phyloP scores from a whole-genome alignment of 306 rosid genomes.

The Glycine latifolia region DNA sequence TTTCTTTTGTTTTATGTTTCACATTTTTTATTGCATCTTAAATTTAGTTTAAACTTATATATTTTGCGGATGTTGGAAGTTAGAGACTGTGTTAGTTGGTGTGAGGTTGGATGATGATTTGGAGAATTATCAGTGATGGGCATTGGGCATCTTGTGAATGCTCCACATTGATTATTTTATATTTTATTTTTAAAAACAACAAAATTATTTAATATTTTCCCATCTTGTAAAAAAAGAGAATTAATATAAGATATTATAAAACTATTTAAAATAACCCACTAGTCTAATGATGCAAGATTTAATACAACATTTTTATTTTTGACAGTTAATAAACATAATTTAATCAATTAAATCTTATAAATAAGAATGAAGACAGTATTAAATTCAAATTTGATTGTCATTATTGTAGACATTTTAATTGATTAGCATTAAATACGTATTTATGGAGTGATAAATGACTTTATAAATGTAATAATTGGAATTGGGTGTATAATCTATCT shows the following conservation, averaged over 20 bases:
- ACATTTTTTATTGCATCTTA: not conserved
- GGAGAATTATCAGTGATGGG: conserved; percentile 32
- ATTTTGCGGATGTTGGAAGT: conserved; percentile 39
- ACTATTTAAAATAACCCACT: not conserved
- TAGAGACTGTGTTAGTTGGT: conserved; percentile 30
- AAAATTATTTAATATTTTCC: not conserved
- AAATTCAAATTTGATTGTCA: not conserved
- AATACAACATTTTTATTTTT: not conserved
- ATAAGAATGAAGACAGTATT: too few relatives aligned
- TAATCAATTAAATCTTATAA: too few relatives aligned
- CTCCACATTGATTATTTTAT: not conserved
- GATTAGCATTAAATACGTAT: not conserved
- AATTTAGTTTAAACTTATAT: not conserved
- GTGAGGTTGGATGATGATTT: conserved; percentile 42
- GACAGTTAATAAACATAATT: too few relatives aligned
- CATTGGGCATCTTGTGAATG: conserved; percentile 11
- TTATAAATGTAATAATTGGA: not conserved
- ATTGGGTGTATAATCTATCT: not conserved
- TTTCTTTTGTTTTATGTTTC: not conserved
- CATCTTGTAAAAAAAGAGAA: not conserved
- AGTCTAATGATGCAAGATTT: not conserved
- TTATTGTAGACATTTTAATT: not conserved
- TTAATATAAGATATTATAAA: not conserved
- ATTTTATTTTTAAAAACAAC: not conserved
- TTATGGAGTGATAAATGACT: not conserved